Evolutionary conservation across 306 rosid genomes (phyloP), one percentile per base, ranked within the genome.

Genomic region (Acmispon strigosus): DNA sequence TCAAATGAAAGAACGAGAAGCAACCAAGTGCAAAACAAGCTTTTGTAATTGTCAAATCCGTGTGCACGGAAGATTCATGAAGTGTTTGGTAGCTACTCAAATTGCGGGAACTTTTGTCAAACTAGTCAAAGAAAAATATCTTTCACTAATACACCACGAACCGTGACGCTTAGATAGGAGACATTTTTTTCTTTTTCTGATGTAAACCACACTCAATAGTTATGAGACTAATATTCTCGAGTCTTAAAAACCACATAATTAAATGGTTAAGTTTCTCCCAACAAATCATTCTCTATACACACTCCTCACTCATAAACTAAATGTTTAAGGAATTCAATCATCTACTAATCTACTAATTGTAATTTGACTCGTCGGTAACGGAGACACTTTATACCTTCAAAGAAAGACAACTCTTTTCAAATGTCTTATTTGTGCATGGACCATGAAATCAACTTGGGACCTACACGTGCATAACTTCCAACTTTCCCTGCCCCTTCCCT

Each of bases 371-470:
- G n/a, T n/a, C n/a, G n/a, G n/a, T n/a, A n/a, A 55, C 34, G 6
- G 50, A 52, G 51, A 18, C 48, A 12, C 22, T 22, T 60, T 12
- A 15, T 37, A 48, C 37, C 60, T 43, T 70, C 36, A 44, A 63
- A 24, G 2, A 44, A 56, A 11, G 54, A 67, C 27, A 36, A 66
- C 12, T 56, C 1, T 27, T 36, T 73, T 62, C 27, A 20, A 20
- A 34, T 22, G 12, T 14, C 11, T 17, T 70, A 0, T 3, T 47
- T 47, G 66, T 65, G 1, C 7, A 9, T 16, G 78, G 82, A 18
- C 82, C 70, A 49, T 36, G 44, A 27, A 48, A 72, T 78, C 78
- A 76, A 71, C 37, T 9, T 60, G 75, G 82, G 84, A 1, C 80
- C 72, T 1, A 27, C 32, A 27, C 32, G 32, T 27, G 32, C 32